Base-by-base conservation (phyloP, 1,284 basidiomycete genomes). In the Boletus semigastroideus region DNA sequence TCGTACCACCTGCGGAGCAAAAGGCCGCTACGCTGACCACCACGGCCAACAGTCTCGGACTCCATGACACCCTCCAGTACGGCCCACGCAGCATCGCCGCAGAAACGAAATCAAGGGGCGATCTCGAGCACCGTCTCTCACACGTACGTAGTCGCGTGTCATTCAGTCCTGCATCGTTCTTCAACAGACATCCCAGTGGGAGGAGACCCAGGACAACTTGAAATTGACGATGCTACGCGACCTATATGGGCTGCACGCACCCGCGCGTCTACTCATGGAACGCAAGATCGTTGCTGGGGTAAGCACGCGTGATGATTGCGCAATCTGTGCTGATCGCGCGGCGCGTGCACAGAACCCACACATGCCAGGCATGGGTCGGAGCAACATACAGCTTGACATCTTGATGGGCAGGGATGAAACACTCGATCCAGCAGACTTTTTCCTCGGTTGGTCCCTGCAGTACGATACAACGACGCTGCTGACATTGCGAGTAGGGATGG, bases 231-330 rank as follows among this genome's bases (percentile, higher is more conserved):
- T 97, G 72, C 83, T 94, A 68, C 83, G 95, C 49, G 87, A 94
- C 71, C 72, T 87, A 36, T 90, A 88, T 65, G 96, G 96, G 36
- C 69, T 98, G 59, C 91, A 92, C 60, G 87, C 90, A 34, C 96
- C 96, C 6, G 82, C 97, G 68, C 82, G 94, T 41, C 76, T 86
- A 52, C 77, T 96, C 62, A 98, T 99, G 96, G 96, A 99, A 71
- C 82, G 94, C 63, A 91, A 90, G 77, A 81, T 94, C 43, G 92
- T 93, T 14, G 72, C 82, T 46, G 72, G 83, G 55, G 94, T 94
- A 63, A 39, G 63, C 31, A 27, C 39, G 48, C 31, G 28, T 46
- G 49, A 31, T 30, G 45, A 14, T 31, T 20, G 41, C 38, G 36
- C 38, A 27, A 22, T 17, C 34, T 19, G 17, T 27, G 41, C 30